Base-by-base conservation (phyloP, 805 yeast genomes). In the Wickerhamiella lipophila region DNA sequence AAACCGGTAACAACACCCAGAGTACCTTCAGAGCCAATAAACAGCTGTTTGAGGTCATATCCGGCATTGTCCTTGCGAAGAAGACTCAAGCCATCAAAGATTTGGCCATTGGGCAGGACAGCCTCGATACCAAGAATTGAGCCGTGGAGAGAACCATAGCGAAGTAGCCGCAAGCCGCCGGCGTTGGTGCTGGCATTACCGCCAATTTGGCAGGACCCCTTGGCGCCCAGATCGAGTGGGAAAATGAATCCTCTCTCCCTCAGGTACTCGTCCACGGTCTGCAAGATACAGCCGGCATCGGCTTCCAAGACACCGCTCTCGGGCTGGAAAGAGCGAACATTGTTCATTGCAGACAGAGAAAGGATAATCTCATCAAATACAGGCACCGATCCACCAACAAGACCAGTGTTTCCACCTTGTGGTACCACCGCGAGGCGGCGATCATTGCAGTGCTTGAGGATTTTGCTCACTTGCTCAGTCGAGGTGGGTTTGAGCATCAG, bases 131-230 rank as follows among this genome's bases (percentile, higher is more conserved):
- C 96, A 39, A 88, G 68, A 0, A 88, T 94, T 19, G 85, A 69
- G 3, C 96, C 96, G 60, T 88, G 96, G 56, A 88, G 73, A 5
- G 95, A 84, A 1, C 96, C 96, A 63, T 86, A 88, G 55, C 94
- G 76, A 54, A 88, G 68, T 51, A 88, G 68, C 59, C 96, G 73
- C 58, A 87, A 73, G 1, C 96, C 96, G 60, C 96, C 96, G 6
- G 96, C 96, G 62, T 88, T 88, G n/a, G 96, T 86, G 11, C 96
- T 95, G 44, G 85, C 89, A 49, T 80, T 83, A 56, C 96, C 96
- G 57, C 96, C 96, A 52, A 88, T 80, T 56, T 84, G 94, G 64
- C 96, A 88, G 6, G 95, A 85, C 19, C 96, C 96, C 67, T 88
- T 88, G 23, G 96, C 96, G 50, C 96, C 96, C 52, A 88, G 68